These are phyloP conservation scores for Penicillium parvum DNA, from an alignment of 495 filamentous ascomycete species.

Conservation along the genomic window DNA sequence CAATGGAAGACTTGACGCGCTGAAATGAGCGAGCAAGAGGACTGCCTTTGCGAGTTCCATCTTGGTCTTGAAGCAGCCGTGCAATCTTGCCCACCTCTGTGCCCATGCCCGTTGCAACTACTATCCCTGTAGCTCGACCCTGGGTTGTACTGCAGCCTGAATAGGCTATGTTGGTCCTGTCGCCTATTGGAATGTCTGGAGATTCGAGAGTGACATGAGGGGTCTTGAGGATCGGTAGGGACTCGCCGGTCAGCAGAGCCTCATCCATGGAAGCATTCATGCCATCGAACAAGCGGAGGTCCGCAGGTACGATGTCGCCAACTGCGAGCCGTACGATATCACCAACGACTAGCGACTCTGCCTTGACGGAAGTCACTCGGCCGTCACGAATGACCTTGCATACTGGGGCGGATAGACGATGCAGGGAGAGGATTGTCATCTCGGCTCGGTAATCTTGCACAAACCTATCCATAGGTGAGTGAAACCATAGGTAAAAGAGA, in stretches of 20 bases:
- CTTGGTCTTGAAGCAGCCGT: constrained; percentile 45
- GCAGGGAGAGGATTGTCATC: constrained; percentile 79
- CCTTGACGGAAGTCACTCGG: constrained; percentile 57
- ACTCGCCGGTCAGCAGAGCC: constrained; percentile 48
- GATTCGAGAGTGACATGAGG: constrained; percentile 58
- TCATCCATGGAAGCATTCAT: constrained; percentile 76
- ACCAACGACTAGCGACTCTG: constrained; percentile 73
- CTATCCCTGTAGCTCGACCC: constrained; percentile 61
- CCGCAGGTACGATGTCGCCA: constrained; percentile 68
- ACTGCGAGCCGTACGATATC: constrained; percentile 69
- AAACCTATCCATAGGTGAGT: constrained; percentile 40
- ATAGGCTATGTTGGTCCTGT: constrained; percentile 66
- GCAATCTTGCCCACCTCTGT: constrained; percentile 88
- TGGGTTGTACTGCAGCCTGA: constrained; percentile 66
- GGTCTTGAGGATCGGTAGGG: constrained; percentile 61
- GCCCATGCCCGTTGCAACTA: constrained; percentile 68
- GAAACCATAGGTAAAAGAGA: no score
- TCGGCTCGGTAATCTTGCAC: constrained; percentile 81
- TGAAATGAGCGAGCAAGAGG: constrained; percentile 57
- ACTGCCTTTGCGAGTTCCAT: constrained; percentile 58
- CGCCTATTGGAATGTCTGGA: constrained; percentile 58
- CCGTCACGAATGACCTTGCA: constrained; percentile 74
- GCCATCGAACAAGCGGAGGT: constrained; percentile 65
- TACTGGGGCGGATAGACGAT: constrained; percentile 72
- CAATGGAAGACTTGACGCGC: constrained; percentile 51